Evolutionary conservation across 768 basidiomycete species (phyloP).

Genomic region (Phylloporus sp.): DNA sequence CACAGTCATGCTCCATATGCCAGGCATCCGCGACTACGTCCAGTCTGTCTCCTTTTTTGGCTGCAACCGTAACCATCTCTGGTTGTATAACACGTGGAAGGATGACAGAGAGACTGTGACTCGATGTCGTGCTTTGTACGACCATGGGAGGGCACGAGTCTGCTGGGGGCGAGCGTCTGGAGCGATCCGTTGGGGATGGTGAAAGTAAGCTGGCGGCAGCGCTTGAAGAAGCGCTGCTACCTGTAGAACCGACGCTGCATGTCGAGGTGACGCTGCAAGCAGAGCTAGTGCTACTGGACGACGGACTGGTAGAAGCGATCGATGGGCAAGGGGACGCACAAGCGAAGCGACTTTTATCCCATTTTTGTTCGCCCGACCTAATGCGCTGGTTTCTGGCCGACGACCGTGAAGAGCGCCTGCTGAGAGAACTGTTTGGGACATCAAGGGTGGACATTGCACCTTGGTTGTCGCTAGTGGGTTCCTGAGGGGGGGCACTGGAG

Average conservation of each 20-base stretch:
- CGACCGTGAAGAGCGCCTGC: slow-evolving; percentile 28
- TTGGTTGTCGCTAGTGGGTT: slow-evolving; percentile 14
- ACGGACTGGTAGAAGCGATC: slow-evolving; percentile 20
- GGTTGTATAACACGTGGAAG: slow-evolving; percentile 46
- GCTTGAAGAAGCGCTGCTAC: slow-evolving; percentile 12
- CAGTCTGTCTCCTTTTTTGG: slow-evolving; percentile 53
- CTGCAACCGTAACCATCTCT: slow-evolving; percentile 62
- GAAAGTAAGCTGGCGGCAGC: slow-evolving; percentile 14
- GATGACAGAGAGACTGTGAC: slow-evolving; percentile 43
- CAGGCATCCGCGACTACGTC: slow-evolving; percentile 58
- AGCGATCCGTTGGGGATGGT: slow-evolving; percentile 29
- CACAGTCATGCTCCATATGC: slow-evolving; percentile 57
- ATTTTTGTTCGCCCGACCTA: slow-evolving; percentile 22
- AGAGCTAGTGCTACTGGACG: slow-evolving; percentile 23
- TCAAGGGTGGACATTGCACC: slow-evolving; percentile 25
- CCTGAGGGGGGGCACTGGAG: slow-evolving; percentile 13
- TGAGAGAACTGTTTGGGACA: slow-evolving; percentile 21
- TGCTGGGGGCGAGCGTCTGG: slow-evolving; percentile 29
- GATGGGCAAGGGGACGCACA: slow-evolving; percentile 28
- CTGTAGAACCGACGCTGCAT: slow-evolving; percentile 16
- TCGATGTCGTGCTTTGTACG: slow-evolving; percentile 36
- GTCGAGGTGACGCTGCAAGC: slow-evolving; percentile 25
- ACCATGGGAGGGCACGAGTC: slow-evolving; percentile 41
- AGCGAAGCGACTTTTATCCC: slow-evolving; percentile 28
- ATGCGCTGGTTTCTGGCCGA: slow-evolving; percentile 25